Conservation (phyloP, 1,284 basidiomycete species). For the Boletus mariae region DNA sequence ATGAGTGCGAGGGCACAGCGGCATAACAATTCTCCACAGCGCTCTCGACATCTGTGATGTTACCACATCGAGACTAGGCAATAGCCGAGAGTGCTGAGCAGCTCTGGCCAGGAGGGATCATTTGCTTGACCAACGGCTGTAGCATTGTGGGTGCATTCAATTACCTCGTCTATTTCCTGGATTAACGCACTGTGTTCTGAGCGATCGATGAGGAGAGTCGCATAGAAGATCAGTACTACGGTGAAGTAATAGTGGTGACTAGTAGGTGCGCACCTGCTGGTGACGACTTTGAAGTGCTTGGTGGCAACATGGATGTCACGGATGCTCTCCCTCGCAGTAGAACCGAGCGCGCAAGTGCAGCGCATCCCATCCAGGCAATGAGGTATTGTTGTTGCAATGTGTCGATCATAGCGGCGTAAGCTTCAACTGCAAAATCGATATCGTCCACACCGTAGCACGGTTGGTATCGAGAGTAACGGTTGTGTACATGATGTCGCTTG, state of each 20-base stretch:
- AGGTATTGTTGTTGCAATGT: constrained; percentile 9
- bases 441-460: constrained; percentile 11
- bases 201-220: constrained; percentile 8
- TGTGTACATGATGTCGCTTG: constrained; percentile 10
- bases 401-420: constrained; percentile 11
- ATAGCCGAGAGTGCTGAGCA: constrained; percentile 13
- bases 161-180: constrained; percentile 15
- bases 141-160: constrained; percentile 8
- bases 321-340: constrained; percentile 5
- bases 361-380: constrained; percentile 7
- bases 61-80: constrained; percentile 5
- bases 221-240: constrained; percentile 7
- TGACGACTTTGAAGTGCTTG: constrained; percentile 7
- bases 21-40: constrained; percentile 17
- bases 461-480: constrained; percentile 5
- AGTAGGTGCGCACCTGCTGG: constrained; percentile 6
- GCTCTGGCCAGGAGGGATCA: background rate
- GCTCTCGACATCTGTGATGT: constrained; percentile 11
- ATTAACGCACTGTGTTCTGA: too few relatives aligned
- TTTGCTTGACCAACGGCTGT: constrained; percentile 5
- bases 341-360: constrained; percentile 12
- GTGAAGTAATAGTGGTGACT: constrained; percentile 5
- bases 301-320: constrained; percentile 17
- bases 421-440: constrained; percentile 11
- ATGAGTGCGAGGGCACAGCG: constrained; percentile 7